phyloP scores from a whole-genome alignment of 2,329 filamentous ascomycete species.

The Hypoxylon sp. region DNA sequence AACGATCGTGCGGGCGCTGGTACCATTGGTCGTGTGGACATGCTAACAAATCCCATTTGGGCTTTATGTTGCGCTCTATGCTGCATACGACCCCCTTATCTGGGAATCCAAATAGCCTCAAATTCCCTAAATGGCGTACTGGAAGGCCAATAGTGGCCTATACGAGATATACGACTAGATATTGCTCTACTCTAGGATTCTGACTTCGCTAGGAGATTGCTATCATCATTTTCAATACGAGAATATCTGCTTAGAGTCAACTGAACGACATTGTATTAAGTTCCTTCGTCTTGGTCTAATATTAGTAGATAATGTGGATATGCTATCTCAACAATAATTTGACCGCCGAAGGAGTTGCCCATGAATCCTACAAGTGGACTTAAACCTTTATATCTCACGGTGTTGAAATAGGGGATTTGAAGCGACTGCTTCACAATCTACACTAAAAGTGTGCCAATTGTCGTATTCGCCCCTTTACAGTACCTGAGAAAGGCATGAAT shows the following conservation, averaged over 20 bases:
- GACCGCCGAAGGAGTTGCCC: too few species aligned
- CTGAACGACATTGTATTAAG: background rate
- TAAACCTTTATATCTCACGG: too few species aligned
- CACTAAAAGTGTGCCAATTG: too few species aligned
- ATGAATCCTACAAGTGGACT: too few species aligned
- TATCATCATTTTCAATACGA: conserved; percentile 11
- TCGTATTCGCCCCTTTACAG: too few species aligned
- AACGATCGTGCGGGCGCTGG: conserved; percentile 31
- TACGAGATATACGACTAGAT: conserved; percentile 25
- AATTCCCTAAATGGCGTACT: conserved; percentile 12
- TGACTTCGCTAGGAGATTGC: background rate
- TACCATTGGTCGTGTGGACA: conserved; percentile 29
- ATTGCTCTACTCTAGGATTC: background rate
- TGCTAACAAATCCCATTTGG: conserved; percentile 22
- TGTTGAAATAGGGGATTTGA: too few species aligned
- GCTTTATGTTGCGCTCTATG: conserved; percentile 30
- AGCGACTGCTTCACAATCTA: too few species aligned
- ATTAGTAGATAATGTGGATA: too few species aligned
- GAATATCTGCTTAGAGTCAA: background rate
- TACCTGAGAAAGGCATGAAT: too few species aligned
- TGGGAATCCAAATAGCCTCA: conserved; percentile 24
- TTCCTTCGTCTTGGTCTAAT: background rate
- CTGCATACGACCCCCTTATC: conserved; percentile 31
- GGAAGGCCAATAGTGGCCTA: background rate
- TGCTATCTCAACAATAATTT: too few species aligned